Evolutionary conservation across 805 yeast genomes (phyloP), one percentile per base, ranked within the genome.

Genomic region (Yarrowia sp.): DNA sequence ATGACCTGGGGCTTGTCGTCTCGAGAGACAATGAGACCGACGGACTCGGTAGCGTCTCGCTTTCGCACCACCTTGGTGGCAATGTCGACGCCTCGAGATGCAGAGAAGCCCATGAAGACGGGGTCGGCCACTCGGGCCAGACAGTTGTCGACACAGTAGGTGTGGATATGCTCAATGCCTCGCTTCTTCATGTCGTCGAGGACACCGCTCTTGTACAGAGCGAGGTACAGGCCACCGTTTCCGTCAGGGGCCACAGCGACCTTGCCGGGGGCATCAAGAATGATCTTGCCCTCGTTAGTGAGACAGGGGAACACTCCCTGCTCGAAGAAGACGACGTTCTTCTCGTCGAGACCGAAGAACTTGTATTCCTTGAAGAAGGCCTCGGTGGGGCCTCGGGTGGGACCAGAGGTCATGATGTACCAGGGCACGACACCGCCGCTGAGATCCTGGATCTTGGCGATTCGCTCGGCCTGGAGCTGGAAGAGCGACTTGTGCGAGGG

Each of bases 251-350:
- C 90, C 74, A 90, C 89, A 36, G 92, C 88, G 46, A 91, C 83
- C 35, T 82, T 79, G 50, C 79, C 75, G 52, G 83, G 81, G 8
- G 86, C 77, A 71, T 86, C 87, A 75, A 92, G 75, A 69, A 93
- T 83, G 72, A 95, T 85, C 74, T 88, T 85, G 49, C 98, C 99
- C 36, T 85, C 85, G 58, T 81, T 73, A 73, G 86, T 85, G 71
- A 95, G 87, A 70, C 98, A 96, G 12, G 99, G 99, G 72, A 95
- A 83, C 1, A 94, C 90, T 26, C 99, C 99, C 79, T 95, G 99
- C 80, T 94, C 89, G 79, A 95, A 95, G 74, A 95, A 92, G 5
- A 83, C 79, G 43, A 95, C 82, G 77, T 92, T 90, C 9, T 79
- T 76, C 43, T 78, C 49, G 3, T 77, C 73, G 70, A 94, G 83